These are phyloP conservation scores for Metschnikowia borealis DNA, from an alignment of 805 yeast genomes.

Conservation along the genomic window DNA sequence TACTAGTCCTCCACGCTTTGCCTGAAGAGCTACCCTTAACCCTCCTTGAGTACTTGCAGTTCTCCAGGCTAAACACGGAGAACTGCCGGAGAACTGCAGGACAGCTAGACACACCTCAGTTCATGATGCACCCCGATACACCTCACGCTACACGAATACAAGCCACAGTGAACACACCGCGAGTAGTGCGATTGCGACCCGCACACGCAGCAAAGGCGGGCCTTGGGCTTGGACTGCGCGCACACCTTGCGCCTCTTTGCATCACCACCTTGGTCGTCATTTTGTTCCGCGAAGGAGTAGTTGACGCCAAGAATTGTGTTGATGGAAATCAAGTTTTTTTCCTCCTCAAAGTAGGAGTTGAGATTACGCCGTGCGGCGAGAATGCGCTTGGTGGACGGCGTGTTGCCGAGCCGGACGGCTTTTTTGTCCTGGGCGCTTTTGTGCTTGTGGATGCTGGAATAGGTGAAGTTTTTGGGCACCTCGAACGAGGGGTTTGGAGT, in stretches of 20 bases:
- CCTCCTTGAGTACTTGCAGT: too few species aligned
- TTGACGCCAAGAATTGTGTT: constrained; percentile 39
- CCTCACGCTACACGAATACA: constrained; percentile 37
- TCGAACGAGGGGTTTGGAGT: constrained; percentile 31
- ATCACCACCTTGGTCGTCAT: constrained; percentile 17
- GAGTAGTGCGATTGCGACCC: constrained; percentile 35
- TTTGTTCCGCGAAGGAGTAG: constrained; percentile 39
- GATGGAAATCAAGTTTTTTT: constrained; percentile 39
- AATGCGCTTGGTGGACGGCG: constrained; percentile 41
- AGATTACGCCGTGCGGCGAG: constrained; percentile 41
- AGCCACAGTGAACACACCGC: constrained; percentile 38
- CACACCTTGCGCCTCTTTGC: constrained; percentile 15
- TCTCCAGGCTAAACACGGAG: too few species aligned
- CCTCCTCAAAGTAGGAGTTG: constrained; percentile 44
- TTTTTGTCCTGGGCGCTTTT: constrained; percentile 18
- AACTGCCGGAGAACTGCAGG: not conserved
- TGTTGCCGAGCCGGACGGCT: constrained; percentile 37
- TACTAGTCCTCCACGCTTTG: not conserved
- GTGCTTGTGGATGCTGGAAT: constrained; percentile 28
- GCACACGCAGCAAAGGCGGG: constrained; percentile 40
- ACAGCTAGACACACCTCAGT: constrained; percentile 32
- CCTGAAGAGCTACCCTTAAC: not conserved
- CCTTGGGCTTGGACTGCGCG: constrained; percentile 26
- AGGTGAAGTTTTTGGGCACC: constrained; percentile 38
- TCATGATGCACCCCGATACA: constrained; percentile 39